Percentiles rank a stretch among this genome's conserved stretches.
Conservation (phyloP, 2,329 filamentous ascomycete species). For the Apiospora marii region DNA sequence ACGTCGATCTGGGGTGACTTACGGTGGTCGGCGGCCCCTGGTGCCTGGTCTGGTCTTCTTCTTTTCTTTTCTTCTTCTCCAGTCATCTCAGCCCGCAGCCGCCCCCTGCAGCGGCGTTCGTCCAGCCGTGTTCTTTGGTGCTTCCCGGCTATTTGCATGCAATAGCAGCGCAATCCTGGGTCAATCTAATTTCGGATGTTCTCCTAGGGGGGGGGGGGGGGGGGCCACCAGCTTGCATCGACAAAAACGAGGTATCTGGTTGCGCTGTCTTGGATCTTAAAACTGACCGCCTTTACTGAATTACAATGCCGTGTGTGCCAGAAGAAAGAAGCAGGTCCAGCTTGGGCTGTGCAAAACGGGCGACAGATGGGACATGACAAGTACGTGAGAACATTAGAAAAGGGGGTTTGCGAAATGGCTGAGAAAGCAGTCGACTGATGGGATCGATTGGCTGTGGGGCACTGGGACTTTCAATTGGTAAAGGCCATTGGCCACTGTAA, state of each 20-base stretch:
- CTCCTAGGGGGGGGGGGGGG: too few species aligned
- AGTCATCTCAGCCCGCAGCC: background rate
- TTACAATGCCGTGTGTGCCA: background rate
- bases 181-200: constrained; percentile 22
- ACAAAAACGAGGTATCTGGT: background rate
- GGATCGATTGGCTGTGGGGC: constrained; percentile 2
- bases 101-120: background rate
- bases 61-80: background rate
- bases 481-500: background rate
- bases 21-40: background rate
- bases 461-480: background rate
- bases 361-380: background rate
- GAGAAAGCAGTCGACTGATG: background rate
- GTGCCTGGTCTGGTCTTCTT: background rate
- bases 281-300: constrained; percentile 15
- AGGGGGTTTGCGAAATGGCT: background rate
- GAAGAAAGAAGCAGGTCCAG: background rate
- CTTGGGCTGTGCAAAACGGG: background rate
- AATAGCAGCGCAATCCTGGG: background rate
- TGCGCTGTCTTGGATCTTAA: constrained; percentile 20
- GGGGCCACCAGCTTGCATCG: background rate
- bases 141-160: constrained; percentile 5
- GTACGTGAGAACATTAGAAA: background rate
- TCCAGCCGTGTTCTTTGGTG: constrained; percentile 11
- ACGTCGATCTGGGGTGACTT: background rate